These are phyloP conservation scores for Trichoderma sp. DNA, from an alignment of 2,329 filamentous ascomycete species.

Conservation along the genomic window DNA sequence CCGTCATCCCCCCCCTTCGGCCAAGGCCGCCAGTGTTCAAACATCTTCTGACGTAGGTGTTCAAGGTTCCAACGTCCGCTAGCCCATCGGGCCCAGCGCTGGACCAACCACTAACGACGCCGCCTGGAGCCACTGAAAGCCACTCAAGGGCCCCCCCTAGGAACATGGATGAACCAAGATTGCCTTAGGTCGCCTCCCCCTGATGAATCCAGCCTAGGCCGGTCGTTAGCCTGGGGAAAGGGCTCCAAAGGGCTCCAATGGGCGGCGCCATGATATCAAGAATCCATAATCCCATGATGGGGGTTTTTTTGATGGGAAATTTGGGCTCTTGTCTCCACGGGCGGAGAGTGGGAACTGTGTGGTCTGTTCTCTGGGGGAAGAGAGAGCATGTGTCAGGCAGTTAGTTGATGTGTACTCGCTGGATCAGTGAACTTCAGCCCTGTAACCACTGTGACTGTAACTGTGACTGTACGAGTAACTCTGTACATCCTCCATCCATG, in stretches of 20 bases:
- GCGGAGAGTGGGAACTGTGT: too few relatives aligned
- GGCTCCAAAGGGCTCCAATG: background rate
- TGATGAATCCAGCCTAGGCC: slow-evolving; percentile 4
- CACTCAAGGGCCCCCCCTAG: background rate
- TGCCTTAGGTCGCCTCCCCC: background rate
- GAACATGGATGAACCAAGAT: background rate
- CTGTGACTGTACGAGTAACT: background rate
- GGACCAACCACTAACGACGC: background rate
- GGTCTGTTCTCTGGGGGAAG: too few relatives aligned
- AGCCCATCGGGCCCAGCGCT: background rate
- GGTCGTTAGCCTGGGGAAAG: slow-evolving; percentile 6
- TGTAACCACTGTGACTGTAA: background rate
- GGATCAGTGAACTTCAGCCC: too few relatives aligned
- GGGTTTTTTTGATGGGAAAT: background rate
- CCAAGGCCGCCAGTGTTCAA: background rate
- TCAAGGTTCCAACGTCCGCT: background rate
- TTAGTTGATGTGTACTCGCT: too few relatives aligned
- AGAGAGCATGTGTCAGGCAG: too few relatives aligned
- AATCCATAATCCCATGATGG: too few relatives aligned
- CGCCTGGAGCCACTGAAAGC: background rate
- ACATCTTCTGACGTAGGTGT: slow-evolving; percentile 1
- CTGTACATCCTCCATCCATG: background rate
- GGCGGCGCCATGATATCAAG: background rate
- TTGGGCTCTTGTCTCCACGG: background rate
- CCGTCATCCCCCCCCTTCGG: background rate